Evolutionary conservation across 192 early-diverging fungal genomes (phyloP).

Genomic region (Chytriomyces confervae): DNA sequence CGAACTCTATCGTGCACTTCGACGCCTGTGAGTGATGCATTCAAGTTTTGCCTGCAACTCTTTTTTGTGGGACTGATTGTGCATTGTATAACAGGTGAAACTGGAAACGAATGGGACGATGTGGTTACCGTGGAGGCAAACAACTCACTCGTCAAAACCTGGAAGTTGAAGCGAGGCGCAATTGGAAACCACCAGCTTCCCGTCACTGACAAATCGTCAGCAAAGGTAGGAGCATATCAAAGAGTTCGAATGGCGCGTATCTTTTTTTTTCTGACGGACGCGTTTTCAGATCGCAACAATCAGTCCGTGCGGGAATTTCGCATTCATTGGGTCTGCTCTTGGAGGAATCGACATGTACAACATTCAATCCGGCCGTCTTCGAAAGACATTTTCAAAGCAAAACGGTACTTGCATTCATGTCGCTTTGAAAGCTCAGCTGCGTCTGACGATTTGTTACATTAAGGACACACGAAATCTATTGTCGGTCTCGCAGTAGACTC

Average conservation of each 20-base stretch:
- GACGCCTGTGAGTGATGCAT: conserved; percentile 59
- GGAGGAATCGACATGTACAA: conserved; percentile 91
- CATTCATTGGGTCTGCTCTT: conserved; percentile 77
- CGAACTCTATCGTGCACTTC: conserved; percentile 79
- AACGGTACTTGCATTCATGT: conserved; percentile 20
- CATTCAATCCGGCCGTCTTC: conserved; percentile 88
- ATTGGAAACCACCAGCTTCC: conserved; percentile 73
- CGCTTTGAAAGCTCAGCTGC: not conserved
- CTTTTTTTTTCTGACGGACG: conserved; percentile 34
- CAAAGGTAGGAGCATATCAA: conserved; percentile 50
- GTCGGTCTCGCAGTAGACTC: conserved; percentile 78
- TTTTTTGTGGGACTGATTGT: not conserved
- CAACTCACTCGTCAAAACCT: conserved; percentile 73
- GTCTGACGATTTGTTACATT: not conserved
- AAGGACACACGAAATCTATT: conserved; percentile 79
- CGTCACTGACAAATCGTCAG: conserved; percentile 63
- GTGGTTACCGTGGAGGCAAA: conserved; percentile 87
- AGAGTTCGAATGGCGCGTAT: not conserved
- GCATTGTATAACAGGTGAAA: not conserved
- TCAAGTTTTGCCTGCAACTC: not conserved
- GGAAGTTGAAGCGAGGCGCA: conserved; percentile 79
- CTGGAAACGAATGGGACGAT: conserved; percentile 85
- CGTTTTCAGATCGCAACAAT: conserved; percentile 56
- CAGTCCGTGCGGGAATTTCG: conserved; percentile 93
- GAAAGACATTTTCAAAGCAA: conserved; percentile 67